A percentile compares a stretch with the other conserved stretches of the same genome.
Evolutionary conservation across 2,329 filamentous ascomycete genomes (phyloP).

Genomic region (Plenodomus lindquistii): DNA sequence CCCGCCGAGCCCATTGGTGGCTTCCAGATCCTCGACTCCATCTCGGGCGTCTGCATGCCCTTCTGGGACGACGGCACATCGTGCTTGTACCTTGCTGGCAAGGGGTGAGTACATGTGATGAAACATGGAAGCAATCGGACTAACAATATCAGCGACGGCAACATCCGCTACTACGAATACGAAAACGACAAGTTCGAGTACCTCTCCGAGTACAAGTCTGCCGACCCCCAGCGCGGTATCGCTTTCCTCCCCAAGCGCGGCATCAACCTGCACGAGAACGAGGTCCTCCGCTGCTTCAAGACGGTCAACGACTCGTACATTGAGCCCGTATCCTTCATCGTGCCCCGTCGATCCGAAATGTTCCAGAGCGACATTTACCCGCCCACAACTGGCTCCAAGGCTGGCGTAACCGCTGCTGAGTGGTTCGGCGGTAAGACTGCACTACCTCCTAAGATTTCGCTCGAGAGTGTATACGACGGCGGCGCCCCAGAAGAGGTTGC

Average conservation of each 20-base stretch:
- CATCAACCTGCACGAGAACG: constrained; percentile 94
- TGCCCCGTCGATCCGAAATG: constrained; percentile 87
- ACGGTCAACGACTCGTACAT: constrained; percentile 94
- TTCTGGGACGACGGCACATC: constrained; percentile 99
- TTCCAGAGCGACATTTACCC: constrained; percentile 98
- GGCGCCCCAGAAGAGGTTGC: constrained; percentile 76
- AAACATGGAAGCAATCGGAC: background rate
- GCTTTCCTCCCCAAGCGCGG: constrained; percentile 94
- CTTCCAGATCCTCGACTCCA: constrained; percentile 88
- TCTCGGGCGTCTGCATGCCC: constrained; percentile 97
- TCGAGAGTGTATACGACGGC: constrained; percentile 90
- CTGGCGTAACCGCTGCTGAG: constrained; percentile 77
- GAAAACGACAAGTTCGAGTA: constrained; percentile 99
- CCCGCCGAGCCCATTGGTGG: constrained; percentile 81
- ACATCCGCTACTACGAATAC: constrained; percentile 98
- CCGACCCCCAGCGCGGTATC: constrained; percentile 89
- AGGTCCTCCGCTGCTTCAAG: constrained; percentile 90
- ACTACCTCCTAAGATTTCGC: constrained; percentile 86
- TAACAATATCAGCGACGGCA: constrained; percentile 72
- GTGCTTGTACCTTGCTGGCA: constrained; percentile 93
- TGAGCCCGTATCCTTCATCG: constrained; percentile 96
- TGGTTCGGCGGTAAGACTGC: constrained; percentile 87
- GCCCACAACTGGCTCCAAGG: constrained; percentile 76
- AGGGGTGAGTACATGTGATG: constrained; percentile 68
- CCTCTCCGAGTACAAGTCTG: constrained; percentile 95